Evolutionary conservation across 208 protist species (phyloP).

Genomic region (Leishmania tarentolae): DNA sequence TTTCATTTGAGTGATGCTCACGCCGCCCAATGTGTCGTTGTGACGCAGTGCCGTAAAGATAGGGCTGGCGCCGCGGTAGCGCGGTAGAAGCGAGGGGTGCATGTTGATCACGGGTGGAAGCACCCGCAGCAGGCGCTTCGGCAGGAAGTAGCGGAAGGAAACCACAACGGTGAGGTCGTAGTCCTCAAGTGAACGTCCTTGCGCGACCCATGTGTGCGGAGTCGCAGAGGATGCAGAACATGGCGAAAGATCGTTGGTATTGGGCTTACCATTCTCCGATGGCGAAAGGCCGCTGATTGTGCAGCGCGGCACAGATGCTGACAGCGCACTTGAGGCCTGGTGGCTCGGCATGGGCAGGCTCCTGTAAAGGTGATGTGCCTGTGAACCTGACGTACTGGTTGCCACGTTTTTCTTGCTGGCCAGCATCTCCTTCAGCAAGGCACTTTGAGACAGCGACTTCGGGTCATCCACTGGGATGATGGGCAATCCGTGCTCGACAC

Average conservation of each 20-base stretch:
- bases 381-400: neutral
- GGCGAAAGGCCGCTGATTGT: neutral
- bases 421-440: conserved; percentile 59
- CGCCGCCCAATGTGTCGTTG: conserved; percentile 69
- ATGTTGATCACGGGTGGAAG: conserved; percentile 85
- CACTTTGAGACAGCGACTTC: conserved; percentile 56
- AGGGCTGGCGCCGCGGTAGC: conserved; percentile 87
- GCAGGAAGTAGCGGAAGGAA: conserved; percentile 90
- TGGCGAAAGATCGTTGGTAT: neutral
- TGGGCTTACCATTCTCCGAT: neutral
- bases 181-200: conserved; percentile 41
- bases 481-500: conserved; percentile 55
- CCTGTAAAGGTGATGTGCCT: neutral
- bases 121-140: conserved; percentile 51
- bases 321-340: conserved; percentile 4
- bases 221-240: neutral
- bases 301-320: neutral
- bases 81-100: conserved; percentile 88
- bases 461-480: conserved; percentile 75
- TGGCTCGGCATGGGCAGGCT: neutral
- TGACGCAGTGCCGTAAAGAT: conserved; percentile 84
- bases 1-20: conserved; percentile 77
- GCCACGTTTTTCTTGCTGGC: neutral
- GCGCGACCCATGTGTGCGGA: conserved; percentile 31
- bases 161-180: conserved; percentile 86